Evolutionary conservation across 768 basidiomycete species (phyloP).

Genomic region (Boletus subparvulus): DNA sequence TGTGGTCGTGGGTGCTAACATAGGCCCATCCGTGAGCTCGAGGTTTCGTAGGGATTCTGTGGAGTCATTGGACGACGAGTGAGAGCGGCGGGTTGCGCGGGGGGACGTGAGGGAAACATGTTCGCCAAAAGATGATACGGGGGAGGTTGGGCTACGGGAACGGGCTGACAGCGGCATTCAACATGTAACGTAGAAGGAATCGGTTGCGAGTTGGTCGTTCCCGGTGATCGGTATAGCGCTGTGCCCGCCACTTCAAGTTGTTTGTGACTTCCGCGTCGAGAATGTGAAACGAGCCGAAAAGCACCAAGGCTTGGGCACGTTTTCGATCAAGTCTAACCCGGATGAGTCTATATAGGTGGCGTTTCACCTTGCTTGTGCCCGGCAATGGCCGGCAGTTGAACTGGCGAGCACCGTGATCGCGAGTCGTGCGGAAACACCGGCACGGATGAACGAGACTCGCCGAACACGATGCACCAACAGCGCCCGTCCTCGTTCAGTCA

Average conservation of each 20-base stretch:
- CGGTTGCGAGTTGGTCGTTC: background rate
- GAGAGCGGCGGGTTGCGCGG: background rate
- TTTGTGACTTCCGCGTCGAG: too few relatives aligned
- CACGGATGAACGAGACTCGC: too few relatives aligned
- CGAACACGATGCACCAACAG: too few relatives aligned
- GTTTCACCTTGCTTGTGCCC: too few relatives aligned
- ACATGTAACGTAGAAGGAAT: constrained; percentile 1
- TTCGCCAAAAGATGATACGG: constrained; percentile 14
- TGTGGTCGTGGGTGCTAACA: constrained; percentile 19
- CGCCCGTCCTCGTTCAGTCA: too few relatives aligned
- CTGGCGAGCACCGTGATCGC: too few relatives aligned
- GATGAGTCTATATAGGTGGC: too few relatives aligned
- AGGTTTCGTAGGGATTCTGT: constrained; percentile 75
- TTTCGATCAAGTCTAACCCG: too few relatives aligned
- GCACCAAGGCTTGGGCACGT: too few relatives aligned
- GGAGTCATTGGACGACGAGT: constrained; percentile 45
- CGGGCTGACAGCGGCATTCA: constrained; percentile 23
- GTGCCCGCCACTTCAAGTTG: background rate
- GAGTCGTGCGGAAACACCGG: too few relatives aligned
- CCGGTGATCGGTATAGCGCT: background rate
- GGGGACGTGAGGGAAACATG: constrained; percentile 8
- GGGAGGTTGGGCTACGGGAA: constrained; percentile 16
- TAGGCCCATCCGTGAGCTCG: constrained; percentile 70
- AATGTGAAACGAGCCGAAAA: too few relatives aligned
- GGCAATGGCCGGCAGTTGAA: too few relatives aligned